A percentile compares a stretch with the other conserved stretches of the same genome.
Conservation (phyloP, 1,284 basidiomycete species). For the Tilletiopsis washingtonensis region DNA sequence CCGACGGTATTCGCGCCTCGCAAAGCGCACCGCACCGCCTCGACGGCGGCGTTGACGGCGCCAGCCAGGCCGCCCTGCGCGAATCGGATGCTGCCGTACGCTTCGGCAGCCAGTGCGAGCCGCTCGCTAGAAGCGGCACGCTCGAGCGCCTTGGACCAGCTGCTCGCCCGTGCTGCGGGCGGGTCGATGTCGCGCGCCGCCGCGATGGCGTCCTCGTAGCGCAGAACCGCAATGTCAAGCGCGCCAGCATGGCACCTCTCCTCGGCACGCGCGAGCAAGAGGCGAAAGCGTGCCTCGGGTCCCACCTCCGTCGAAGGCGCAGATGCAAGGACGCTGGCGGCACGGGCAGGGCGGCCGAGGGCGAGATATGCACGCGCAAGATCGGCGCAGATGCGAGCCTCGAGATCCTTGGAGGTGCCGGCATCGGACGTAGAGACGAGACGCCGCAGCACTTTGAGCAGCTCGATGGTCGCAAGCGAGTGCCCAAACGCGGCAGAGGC, state of each 20-base stretch:
- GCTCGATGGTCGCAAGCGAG: conserved; percentile 16
- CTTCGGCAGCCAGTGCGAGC: conserved; percentile 16
- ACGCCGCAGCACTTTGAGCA: conserved; percentile 19
- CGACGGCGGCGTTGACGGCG: conserved; percentile 13
- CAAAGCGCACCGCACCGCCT: conserved; percentile 15
- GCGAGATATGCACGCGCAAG: too few species aligned
- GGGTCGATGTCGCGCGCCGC: conserved; percentile 4
- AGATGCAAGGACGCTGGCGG: too few species aligned
- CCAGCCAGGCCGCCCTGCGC: conserved; percentile 15
- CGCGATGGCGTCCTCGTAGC: conserved; percentile 15
- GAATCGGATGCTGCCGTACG: conserved; percentile 11
- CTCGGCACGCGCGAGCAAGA: conserved; percentile 17
- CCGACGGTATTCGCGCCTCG: conserved; percentile 11
- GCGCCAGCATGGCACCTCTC: conserved; percentile 7
- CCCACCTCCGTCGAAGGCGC: too few species aligned
- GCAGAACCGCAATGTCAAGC: conserved; percentile 9
- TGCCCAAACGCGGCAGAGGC: conserved; percentile 18
- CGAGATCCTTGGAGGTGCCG: too few species aligned
- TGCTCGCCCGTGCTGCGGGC: neutral
- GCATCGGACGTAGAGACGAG: neutral
- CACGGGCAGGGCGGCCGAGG: too few species aligned
- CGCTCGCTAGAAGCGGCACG: conserved; percentile 13
- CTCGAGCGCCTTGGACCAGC: conserved; percentile 12
- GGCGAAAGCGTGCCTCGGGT: conserved; percentile 15
- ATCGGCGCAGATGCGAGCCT: too few species aligned